Evolutionary conservation across 2,329 filamentous ascomycete genomes (phyloP).

Genomic region (Laburnicola sp.): DNA sequence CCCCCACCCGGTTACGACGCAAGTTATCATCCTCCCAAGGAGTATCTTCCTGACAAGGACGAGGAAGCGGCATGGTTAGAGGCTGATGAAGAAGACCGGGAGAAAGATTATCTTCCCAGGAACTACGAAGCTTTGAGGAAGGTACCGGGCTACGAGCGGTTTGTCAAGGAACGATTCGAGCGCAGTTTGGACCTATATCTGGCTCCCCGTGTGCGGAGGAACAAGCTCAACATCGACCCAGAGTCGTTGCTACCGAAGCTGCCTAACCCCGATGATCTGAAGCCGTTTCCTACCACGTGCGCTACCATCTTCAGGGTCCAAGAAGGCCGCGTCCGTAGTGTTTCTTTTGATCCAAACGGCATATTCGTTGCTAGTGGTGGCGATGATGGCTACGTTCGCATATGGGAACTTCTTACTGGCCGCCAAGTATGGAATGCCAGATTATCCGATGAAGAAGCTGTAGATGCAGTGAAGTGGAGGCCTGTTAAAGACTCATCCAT

Average conservation of each 20-base stretch:
- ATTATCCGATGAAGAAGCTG: slow-evolving; percentile 74
- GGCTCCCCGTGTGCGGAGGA: slow-evolving; percentile 87
- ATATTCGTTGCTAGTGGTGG: slow-evolving; percentile 88
- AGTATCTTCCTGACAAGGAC: slow-evolving; percentile 85
- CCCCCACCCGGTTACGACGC: slow-evolving; percentile 92
- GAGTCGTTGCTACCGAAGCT: slow-evolving; percentile 90
- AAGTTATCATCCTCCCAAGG: slow-evolving; percentile 92
- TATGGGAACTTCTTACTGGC: slow-evolving; percentile 87
- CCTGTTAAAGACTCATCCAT: slow-evolving; percentile 80
- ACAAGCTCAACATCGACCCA: slow-evolving; percentile 95
- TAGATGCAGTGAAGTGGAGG: slow-evolving; percentile 87
- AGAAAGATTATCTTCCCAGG: slow-evolving; percentile 83
- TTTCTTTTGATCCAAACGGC: slow-evolving; percentile 83
- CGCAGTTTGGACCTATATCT: slow-evolving; percentile 93
- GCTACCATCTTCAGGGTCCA: slow-evolving; percentile 88
- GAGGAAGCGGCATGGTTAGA: slow-evolving; percentile 86
- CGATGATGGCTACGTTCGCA: slow-evolving; percentile 86
- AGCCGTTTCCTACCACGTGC: slow-evolving; percentile 90
- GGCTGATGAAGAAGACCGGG: slow-evolving; percentile 84
- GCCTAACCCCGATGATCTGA: slow-evolving; percentile 88
- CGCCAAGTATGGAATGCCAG: slow-evolving; percentile 85
- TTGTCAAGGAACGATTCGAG: slow-evolving; percentile 96
- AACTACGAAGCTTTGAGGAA: slow-evolving; percentile 83
- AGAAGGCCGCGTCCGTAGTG: slow-evolving; percentile 80
- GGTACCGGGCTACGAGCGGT: slow-evolving; percentile 85